Base-by-base conservation (phyloP, 768 basidiomycete species). In the Leccinum obscurum region DNA sequence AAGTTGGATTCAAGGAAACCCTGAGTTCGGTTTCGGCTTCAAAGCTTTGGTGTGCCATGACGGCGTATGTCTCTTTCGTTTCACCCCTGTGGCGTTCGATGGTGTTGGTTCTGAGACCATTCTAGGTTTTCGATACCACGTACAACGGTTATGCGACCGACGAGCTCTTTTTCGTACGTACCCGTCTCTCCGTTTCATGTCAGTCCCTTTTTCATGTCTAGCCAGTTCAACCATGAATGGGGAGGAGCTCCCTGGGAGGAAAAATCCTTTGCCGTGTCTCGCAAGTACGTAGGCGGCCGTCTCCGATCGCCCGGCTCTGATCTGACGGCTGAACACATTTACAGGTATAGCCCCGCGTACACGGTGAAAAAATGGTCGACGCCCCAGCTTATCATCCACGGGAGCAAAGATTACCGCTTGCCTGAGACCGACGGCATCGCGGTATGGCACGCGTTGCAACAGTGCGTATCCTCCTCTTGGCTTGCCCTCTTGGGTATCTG, bases 1-100 rank as follows among this genome's bases (percentile, higher is more conserved):
- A 52, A 96, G 94, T 72, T 97, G 93, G 93, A 95, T 97, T 56
- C 92, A 96, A 76, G 93, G 94, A 0, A 92, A 97, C 70, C 91
- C 92, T 10, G 93, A 96, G 66, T 92, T 81, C 63, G 87, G 83
- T 3, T 93, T 94, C 70, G 83, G 83, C 22, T 97, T 98, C 81
- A 97, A 95, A 77, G 93, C 93, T 4, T 80, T 98, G 48, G 84
- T 95, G 13, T 89, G 87, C 66, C 96, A 98, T 68, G 96, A 99
- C 69, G 96, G 96, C 9, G 91, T 94, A 71, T 55, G 52, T 77
- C 74, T 39, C 60, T 60, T 35, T 56, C 10, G 2, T 44, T 24
- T 35, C 8, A 22, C 39, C 48, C 17, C 37, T 49, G 11, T 57
- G 24, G 3, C 10, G 32, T 22, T 17, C 44, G 48, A 13, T 58